A percentile compares a stretch with the other conserved stretches of the same genome.
Conservation (phyloP, 306 rosid species). For the Sphenostylis stenocarpa region DNA sequence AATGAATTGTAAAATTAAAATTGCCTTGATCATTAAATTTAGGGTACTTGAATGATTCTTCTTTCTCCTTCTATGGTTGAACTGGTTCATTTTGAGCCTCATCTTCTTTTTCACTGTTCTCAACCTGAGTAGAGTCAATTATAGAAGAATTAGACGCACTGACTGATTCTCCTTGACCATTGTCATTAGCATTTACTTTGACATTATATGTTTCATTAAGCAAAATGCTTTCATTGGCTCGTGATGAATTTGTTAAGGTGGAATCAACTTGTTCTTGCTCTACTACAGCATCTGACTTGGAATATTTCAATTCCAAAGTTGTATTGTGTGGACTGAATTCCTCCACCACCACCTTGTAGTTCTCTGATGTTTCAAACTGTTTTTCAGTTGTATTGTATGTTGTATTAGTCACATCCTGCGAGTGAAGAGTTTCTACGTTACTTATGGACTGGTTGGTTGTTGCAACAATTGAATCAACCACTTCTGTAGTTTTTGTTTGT, state of each 20-base stretch:
- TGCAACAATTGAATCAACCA: constrained; percentile 28
- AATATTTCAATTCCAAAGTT: constrained; percentile 26
- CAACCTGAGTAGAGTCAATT: no score
- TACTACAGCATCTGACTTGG: constrained; percentile 23
- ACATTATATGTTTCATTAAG: no score
- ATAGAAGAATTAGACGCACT: constrained; percentile 27
- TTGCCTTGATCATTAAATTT: constrained; percentile 24
- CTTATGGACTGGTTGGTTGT: constrained; percentile 28
- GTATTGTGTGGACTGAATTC: no score
- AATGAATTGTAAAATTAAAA: constrained; percentile 37
- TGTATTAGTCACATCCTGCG: neutral
- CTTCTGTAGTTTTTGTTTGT: constrained; percentile 26
- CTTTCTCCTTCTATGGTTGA: constrained; percentile 36
- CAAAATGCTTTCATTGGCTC: constrained; percentile 33
- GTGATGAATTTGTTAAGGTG: constrained; percentile 31
- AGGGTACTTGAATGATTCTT: neutral
- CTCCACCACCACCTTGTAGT: no score
- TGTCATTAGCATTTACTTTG: constrained; percentile 30
- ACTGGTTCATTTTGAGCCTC: constrained; percentile 37
- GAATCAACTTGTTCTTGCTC: constrained; percentile 41
- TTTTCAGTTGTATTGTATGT: constrained; percentile 11
- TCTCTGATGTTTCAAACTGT: constrained; percentile 26
- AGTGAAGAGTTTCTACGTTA: constrained; percentile 3
- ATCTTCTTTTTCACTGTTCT: constrained; percentile 29
- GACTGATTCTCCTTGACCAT: constrained; percentile 9